These are phyloP conservation scores for Spergularia azorica DNA, from an alignment of 179 eudicot genomes.

Conservation along the genomic window DNA sequence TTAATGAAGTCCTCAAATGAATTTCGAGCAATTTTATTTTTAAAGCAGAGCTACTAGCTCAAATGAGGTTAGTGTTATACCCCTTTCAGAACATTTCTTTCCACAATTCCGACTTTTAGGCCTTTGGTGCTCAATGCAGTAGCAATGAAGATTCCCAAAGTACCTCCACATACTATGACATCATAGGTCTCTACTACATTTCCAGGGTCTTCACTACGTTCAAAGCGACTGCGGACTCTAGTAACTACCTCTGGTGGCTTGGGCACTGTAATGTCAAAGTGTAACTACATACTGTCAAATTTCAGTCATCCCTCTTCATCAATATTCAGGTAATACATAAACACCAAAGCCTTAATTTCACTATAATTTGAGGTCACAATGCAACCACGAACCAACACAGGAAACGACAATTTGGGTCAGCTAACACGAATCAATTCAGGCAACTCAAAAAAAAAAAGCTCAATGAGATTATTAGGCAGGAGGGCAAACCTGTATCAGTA, in stretches of 20 bases:
- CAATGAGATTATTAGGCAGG: not conserved
- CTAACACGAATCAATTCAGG: not conserved
- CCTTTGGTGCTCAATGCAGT: slow-evolving; percentile 84
- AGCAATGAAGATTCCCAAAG: slow-evolving; percentile 94
- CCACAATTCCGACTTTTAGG: slow-evolving; percentile 81
- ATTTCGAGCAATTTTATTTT: too few species aligned
- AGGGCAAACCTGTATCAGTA: slow-evolving; percentile 46
- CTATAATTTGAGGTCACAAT: too few species aligned
- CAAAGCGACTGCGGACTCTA: slow-evolving; percentile 43
- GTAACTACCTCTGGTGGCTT: slow-evolving; percentile 72
- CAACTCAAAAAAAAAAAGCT: not conserved
- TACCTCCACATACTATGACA: slow-evolving; percentile 95
- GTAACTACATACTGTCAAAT: too few species aligned
- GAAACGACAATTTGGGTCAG: too few species aligned
- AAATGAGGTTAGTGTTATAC: slow-evolving; percentile 40
- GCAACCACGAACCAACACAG: too few species aligned
- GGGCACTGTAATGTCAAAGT: slow-evolving; percentile 44
- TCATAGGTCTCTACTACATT: slow-evolving; percentile 61
- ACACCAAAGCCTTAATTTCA: too few species aligned
- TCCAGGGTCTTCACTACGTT: slow-evolving; percentile 37
- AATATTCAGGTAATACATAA: not conserved
- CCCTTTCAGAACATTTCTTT: slow-evolving; percentile 85
- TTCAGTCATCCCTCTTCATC: not conserved
- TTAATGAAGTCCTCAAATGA: slow-evolving; percentile 16
- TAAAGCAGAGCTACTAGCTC: not conserved